Evolutionary conservation across 1,284 basidiomycete genomes (phyloP), one percentile per base, ranked within the genome.

Genomic region (Bjerkandera adusta): DNA sequence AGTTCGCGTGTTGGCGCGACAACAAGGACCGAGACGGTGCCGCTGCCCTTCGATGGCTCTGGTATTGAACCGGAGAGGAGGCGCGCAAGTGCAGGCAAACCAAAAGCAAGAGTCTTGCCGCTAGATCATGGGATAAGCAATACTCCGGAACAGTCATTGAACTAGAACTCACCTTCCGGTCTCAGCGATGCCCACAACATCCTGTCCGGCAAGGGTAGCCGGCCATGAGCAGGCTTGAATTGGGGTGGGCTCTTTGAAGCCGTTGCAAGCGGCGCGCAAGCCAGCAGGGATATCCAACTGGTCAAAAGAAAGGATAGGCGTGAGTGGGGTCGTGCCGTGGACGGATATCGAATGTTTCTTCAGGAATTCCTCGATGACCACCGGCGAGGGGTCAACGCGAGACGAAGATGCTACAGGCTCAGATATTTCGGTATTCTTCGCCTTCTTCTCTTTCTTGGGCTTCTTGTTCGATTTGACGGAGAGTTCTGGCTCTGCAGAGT

Each of bases 201-300:
- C 94, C 22, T 79, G 77, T 3, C 91, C 89, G 43, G 78, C 75
- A 24, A 98, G 71, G 5, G 92, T 79, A 15, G 91, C 84, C 3
- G 94, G 93, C 96, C 96, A 99, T 26, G 94, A 86, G 60, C 92
- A 97, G 4, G 93, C 86, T 66, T 99, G 96, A 49, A 99, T 95
- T 0, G 96, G 93, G 0, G 95, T 97, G 0, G 97, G 97, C 58
- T 89, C 84, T 49, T 84, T 79, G 72, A 96, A 99, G 7, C 75
- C 69, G 48, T 66, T 68, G 50, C 93, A 85, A 16, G 82, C 88
- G 8, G 66, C 66, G 48, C 73, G 76, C 20, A 95, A 75, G 11
- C 74, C 69, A 4, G 72, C 66, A 12, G 87, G 82, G 45, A 96
- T 77, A 32, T 81, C 72, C 1, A 93, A 75, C 53, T 89, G 82